Conservation (phyloP, 805 yeast species). For the Yamadazyma tumulicola region DNA sequence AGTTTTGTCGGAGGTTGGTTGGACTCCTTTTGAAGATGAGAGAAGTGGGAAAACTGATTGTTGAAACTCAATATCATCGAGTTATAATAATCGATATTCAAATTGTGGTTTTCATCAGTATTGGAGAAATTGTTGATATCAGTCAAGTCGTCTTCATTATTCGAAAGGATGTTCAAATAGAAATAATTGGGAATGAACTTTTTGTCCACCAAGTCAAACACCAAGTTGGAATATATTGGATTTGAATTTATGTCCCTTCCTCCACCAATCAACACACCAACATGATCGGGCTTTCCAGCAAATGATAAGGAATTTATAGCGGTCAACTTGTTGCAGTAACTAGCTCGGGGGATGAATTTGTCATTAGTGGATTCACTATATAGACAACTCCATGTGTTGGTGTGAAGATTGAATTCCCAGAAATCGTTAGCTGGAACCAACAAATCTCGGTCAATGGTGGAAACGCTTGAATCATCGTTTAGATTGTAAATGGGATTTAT, state of each 20-base stretch:
- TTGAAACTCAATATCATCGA: constrained; percentile 32
- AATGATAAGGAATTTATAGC: constrained; percentile 35
- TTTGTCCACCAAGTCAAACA: constrained; percentile 45
- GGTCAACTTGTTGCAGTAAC: constrained; percentile 55
- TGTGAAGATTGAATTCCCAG: constrained; percentile 61
- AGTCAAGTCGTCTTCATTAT: background rate
- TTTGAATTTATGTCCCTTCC: constrained; percentile 42
- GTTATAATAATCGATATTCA: constrained; percentile 30
- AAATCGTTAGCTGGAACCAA: constrained; percentile 55
- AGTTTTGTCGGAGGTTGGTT: background rate
- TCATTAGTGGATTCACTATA: constrained; percentile 21
- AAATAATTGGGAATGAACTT: constrained; percentile 21
- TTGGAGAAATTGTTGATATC: constrained; percentile 14
- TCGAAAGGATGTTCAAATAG: constrained; percentile 7
- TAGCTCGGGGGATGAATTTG: constrained; percentile 25
- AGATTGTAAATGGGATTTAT: constrained; percentile 12
- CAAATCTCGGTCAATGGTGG: constrained; percentile 18
- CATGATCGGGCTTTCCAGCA: constrained; percentile 36
- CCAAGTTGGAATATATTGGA: constrained; percentile 28
- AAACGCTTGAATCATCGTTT: constrained; percentile 4
- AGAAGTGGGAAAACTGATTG: constrained; percentile 21
- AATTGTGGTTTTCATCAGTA: constrained; percentile 15
- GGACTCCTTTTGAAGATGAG: constrained; percentile 1
- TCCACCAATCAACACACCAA: constrained; percentile 52
- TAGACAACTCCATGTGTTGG: constrained; percentile 52